Evolutionary conservation across 495 filamentous ascomycete genomes (phyloP).

Genomic region (Tuber borchii): DNA sequence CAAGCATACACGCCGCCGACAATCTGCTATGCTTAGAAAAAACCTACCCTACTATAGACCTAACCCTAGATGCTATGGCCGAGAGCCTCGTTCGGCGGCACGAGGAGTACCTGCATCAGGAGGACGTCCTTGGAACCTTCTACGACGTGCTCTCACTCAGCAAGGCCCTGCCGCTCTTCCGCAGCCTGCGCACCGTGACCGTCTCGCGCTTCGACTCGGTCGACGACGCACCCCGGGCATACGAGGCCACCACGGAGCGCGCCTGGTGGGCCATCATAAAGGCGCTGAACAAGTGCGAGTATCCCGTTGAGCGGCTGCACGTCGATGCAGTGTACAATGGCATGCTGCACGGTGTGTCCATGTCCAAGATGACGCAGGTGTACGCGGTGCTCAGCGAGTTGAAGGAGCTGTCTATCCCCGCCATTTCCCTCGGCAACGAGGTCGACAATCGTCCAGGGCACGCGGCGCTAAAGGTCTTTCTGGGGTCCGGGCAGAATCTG

Average conservation of each 20-base stretch:
- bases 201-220: conserved; percentile 20
- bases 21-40: not conserved
- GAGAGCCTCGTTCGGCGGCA: conserved; percentile 20
- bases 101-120: conserved; percentile 24
- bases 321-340: conserved; percentile 24
- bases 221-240: not conserved
- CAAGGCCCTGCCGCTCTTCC: conserved; percentile 28
- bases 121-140: conserved; percentile 36
- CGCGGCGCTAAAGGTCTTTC: not conserved
- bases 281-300: conserved; percentile 28
- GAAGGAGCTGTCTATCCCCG: conserved; percentile 19
- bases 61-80: conserved; percentile 20
- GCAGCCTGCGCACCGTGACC: conserved; percentile 25
- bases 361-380: conserved; percentile 18
- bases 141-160: conserved; percentile 37
- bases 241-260: conserved; percentile 22
- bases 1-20: not conserved
- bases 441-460: not conserved
- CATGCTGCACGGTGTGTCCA: conserved; percentile 12
- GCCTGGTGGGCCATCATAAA: conserved; percentile 37
- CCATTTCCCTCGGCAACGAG: not conserved
- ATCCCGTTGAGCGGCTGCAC: conserved; percentile 23
- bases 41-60: not conserved
- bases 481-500: conserved; percentile 6
- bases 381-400: conserved; percentile 16